These are phyloP conservation scores for Oryza nivara DNA, from an alignment of 176 grass and related monocot species.

Conservation along the genomic window DNA sequence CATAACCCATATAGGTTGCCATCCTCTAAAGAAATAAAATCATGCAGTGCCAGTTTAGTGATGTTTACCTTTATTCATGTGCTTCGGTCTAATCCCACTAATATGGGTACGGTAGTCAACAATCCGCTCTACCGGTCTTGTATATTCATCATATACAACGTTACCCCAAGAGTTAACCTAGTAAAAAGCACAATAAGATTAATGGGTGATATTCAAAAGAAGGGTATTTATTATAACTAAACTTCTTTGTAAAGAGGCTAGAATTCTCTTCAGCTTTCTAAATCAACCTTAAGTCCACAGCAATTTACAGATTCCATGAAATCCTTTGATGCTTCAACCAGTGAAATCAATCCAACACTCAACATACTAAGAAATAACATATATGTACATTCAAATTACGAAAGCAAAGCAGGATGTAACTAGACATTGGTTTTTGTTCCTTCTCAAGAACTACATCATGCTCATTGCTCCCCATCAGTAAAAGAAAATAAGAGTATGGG, in stretches of 20 bases:
- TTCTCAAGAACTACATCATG: not conserved
- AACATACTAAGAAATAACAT: not conserved
- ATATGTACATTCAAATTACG: not conserved
- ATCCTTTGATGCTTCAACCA: slow-evolving; percentile 3
- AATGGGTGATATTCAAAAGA: slow-evolving; percentile 22
- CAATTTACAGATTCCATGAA: slow-evolving; percentile 12
- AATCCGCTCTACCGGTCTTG: slow-evolving; percentile 69
- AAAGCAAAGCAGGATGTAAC: not conserved
- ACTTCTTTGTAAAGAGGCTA: slow-evolving; percentile 25
- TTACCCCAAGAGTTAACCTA: slow-evolving; percentile 93
- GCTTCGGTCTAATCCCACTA: slow-evolving; percentile 89
- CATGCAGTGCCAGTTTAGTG: not conserved
- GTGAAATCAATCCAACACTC: not conserved
- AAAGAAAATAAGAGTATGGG: not conserved
- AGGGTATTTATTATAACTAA: not conserved
- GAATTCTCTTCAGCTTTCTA: not conserved
- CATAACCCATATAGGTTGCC: slow-evolving; percentile 23
- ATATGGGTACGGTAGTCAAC: slow-evolving; percentile 86
- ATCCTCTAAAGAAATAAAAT: slow-evolving; percentile 9
- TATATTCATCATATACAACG: slow-evolving; percentile 83
- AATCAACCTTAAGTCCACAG: slow-evolving; percentile 18
- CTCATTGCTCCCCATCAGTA: not conserved
- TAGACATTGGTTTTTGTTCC: not conserved
- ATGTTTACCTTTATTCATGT: slow-evolving; percentile 85
- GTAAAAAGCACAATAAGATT: slow-evolving; percentile 31